Evolutionary conservation across 2,329 filamentous ascomycete genomes (phyloP).

Genomic region (Pseudogymnoascus sp.): DNA sequence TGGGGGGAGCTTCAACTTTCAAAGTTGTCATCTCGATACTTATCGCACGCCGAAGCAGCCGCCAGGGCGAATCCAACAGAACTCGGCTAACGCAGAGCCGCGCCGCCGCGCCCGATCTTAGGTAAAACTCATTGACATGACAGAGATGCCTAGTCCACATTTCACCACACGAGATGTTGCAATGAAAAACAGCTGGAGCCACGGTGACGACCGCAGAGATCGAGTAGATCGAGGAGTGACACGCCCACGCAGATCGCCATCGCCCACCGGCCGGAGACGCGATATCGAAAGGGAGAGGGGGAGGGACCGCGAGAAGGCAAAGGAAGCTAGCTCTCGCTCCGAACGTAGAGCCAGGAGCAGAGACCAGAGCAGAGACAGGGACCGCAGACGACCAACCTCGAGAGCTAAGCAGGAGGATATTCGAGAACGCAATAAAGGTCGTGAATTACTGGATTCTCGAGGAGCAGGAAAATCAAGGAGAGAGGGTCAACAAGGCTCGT

Average conservation of each 20-base stretch:
- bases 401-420: slow-evolving; percentile 28
- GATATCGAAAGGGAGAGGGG: slow-evolving; percentile 30
- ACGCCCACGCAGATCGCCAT: slow-evolving; percentile 32
- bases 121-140: slow-evolving; percentile 11
- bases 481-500: slow-evolving; percentile 27
- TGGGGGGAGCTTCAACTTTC: neutral
- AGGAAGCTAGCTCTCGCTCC: slow-evolving; percentile 23
- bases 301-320: slow-evolving; percentile 28
- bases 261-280: slow-evolving; percentile 31
- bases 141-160: slow-evolving; percentile 16
- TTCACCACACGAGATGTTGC: slow-evolving; percentile 33
- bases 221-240: slow-evolving; percentile 36
- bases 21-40: neutral
- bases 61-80: slow-evolving; percentile 9
- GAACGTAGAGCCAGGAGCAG: slow-evolving; percentile 24
- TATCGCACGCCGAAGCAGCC: slow-evolving; percentile 5
- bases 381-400: slow-evolving; percentile 27
- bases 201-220: slow-evolving; percentile 38
- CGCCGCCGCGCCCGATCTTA: slow-evolving; percentile 7
- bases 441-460: slow-evolving; percentile 32
- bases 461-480: slow-evolving; percentile 30
- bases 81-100: slow-evolving; percentile 8
- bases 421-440: slow-evolving; percentile 31
- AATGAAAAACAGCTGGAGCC: slow-evolving; percentile 39
- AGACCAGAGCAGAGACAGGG: slow-evolving; percentile 25